Base-by-base conservation (phyloP, 2,329 filamentous ascomycete genomes). In the Colletotrichum sidae region DNA sequence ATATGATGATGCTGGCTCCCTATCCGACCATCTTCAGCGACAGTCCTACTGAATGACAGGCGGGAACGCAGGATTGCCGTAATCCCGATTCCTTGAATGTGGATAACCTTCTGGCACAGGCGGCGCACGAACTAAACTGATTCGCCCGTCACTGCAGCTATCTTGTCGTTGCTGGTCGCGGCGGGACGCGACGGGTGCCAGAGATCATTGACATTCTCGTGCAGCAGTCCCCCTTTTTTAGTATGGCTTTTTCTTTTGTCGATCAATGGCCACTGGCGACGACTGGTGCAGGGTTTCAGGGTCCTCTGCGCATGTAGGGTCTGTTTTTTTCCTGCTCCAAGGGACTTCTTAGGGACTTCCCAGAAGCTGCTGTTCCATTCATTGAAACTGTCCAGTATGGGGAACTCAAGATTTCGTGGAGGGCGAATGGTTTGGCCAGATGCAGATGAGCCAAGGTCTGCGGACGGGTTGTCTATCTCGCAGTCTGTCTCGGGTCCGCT, bases 1-100 rank as follows among this genome's bases (percentile, higher is more conserved):
- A 65, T 64, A 53, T 67, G 63, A 67, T 64, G 17, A 58, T 58
- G 59, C 53, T 57, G 37, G 61, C 46, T 35, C 33, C 7, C 52
- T n/a, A 57, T 67, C 63, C 63, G 59, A 42, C 59, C 63, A 67
- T 54, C 37, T 9, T 15, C 38, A 38, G 9, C 35, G 41, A 44
- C 25, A 35, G 9, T 11, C 47, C 52, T 37, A 15, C 39, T 38
- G 25, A 51, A 11, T 8, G 8, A 35, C 39, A 17, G 37, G 37
- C 39, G 44, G 51, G 15, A 46, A 39, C n/a, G 37, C 35, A 25
- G 39, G 34, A 53, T 56, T 57, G 41, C 52, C 38, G 57, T 55
- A 34, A 47, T 55, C 7, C 13, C 53, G 42, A 53, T n/a, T 8
- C 13, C 13, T 17, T 60, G 45, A 50, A 39, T 42, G 13, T 25